Percentiles rank a stretch among this genome's conserved stretches.
phyloP scores from a whole-genome alignment of 345 rosid species.

The Bretschneidera sinensis region DNA sequence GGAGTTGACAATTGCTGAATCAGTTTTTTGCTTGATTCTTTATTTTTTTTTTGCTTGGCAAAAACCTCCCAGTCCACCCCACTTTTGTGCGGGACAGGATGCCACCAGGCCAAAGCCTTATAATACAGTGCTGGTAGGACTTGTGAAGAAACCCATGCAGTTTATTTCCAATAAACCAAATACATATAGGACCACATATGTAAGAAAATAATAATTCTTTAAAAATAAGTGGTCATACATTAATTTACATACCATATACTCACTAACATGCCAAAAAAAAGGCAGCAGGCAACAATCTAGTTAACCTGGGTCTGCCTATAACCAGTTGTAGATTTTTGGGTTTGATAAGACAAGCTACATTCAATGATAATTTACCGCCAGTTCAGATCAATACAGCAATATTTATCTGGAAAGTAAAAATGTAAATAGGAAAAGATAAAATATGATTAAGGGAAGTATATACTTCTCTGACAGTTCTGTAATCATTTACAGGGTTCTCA shows the following conservation, averaged over 20 bases:
- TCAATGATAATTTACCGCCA: too few relatives aligned
- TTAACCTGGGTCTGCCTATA: too few relatives aligned
- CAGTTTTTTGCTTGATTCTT: too few relatives aligned
- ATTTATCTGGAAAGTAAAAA: too few relatives aligned
- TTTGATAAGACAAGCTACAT: too few relatives aligned
- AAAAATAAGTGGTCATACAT: background rate
- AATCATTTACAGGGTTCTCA: constrained; percentile 65
- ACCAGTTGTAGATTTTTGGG: too few relatives aligned
- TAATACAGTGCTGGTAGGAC: background rate
- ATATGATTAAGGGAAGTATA: constrained; percentile 2
- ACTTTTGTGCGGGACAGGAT: background rate
- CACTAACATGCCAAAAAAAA: background rate
- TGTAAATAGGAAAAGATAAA: background rate
- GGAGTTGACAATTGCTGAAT: too few relatives aligned
- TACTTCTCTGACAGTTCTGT: constrained; percentile 70
- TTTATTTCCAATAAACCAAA: background rate
- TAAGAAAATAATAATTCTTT: background rate
- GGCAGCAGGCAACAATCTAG: background rate
- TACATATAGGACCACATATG: background rate
- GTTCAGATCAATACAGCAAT: too few relatives aligned
- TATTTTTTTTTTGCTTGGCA: too few relatives aligned
- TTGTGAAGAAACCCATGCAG: background rate
- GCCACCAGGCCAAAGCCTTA: background rate
- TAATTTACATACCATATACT: background rate
- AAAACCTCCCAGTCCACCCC: too few relatives aligned